Evolutionary conservation across 805 yeast species (phyloP).

Genomic region (Candida quercuum): DNA sequence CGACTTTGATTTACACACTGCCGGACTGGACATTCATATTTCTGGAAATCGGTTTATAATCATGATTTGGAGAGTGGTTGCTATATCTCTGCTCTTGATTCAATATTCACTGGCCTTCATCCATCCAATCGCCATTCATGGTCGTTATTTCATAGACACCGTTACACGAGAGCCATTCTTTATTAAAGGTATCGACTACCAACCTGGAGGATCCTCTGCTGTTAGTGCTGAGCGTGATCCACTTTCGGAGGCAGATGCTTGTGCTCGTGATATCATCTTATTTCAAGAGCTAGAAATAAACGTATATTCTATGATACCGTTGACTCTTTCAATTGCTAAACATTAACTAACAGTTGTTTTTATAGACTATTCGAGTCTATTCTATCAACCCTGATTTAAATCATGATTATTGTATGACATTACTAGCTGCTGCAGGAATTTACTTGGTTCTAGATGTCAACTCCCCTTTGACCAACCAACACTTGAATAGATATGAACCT

Average conservation of each 20-base stretch:
- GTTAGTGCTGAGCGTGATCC: slow-evolving; percentile 60
- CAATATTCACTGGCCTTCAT: slow-evolving; percentile 26
- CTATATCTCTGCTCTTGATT: neutral
- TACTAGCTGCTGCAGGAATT: slow-evolving; percentile 90
- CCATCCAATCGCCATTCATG: slow-evolving; percentile 65
- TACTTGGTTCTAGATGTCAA: slow-evolving; percentile 88
- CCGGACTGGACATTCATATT: too few species aligned
- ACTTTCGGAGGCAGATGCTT: slow-evolving; percentile 59
- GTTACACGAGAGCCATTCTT: slow-evolving; percentile 72
- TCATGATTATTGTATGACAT: slow-evolving; percentile 88
- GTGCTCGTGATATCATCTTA: slow-evolving; percentile 77
- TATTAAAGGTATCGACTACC: slow-evolving; percentile 88
- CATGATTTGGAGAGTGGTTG: neutral
- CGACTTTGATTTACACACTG: neutral
- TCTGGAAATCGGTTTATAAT: too few species aligned
- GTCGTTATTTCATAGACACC: slow-evolving; percentile 71
- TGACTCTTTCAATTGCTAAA: slow-evolving; percentile 66
- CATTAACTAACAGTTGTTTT: slow-evolving; percentile 43
- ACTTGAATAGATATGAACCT: slow-evolving; percentile 86
- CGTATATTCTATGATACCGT: slow-evolving; percentile 37
- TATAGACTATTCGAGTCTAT: slow-evolving; percentile 69
- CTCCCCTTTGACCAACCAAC: slow-evolving; percentile 74
- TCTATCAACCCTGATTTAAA: slow-evolving; percentile 77
- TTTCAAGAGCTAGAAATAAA: slow-evolving; percentile 85
- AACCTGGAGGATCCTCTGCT: slow-evolving; percentile 92